phyloP scores from a whole-genome alignment of 352 stramenopile species.

The Elongisporangium anandrum region DNA sequence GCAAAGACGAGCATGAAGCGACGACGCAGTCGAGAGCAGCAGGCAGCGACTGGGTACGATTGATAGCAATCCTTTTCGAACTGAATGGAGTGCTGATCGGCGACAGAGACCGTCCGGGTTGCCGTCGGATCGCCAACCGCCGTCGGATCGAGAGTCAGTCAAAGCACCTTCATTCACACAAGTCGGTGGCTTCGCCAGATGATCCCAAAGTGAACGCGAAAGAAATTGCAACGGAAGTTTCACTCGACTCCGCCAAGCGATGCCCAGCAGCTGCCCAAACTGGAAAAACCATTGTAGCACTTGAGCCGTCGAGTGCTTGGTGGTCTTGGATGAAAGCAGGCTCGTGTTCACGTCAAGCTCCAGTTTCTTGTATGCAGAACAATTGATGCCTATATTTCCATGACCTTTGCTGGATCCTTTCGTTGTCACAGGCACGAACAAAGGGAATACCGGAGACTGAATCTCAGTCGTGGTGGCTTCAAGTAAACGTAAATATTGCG shows the following conservation, averaged over 20 bases:
- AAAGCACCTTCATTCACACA: neutral
- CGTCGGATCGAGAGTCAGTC: neutral
- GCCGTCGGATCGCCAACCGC: neutral
- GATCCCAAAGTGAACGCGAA: slow-evolving; percentile 35
- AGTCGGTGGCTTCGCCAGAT: slow-evolving; percentile 14
- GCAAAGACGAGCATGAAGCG: slow-evolving; percentile 24
- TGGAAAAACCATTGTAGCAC: slow-evolving; percentile 50
- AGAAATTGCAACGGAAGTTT: slow-evolving; percentile 52
- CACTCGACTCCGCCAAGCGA: slow-evolving; percentile 48
- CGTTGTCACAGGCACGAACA: slow-evolving; percentile 31
- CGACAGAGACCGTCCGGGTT: slow-evolving; percentile 2
- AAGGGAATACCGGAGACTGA: slow-evolving; percentile 53
- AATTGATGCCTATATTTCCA: neutral
- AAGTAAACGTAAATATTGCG: slow-evolving; percentile 45
- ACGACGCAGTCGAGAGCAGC: slow-evolving; percentile 26
- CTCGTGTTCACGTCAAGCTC: slow-evolving; percentile 47
- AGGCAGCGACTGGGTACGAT: slow-evolving; percentile 50
- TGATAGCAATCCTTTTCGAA: slow-evolving; percentile 51
- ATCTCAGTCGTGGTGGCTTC: slow-evolving; percentile 42
- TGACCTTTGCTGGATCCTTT: neutral
- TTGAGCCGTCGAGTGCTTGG: slow-evolving; percentile 14
- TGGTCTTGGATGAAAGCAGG: slow-evolving; percentile 23
- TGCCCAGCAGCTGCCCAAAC: slow-evolving; percentile 53
- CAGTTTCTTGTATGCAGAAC: slow-evolving; percentile 3
- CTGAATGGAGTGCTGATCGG: slow-evolving; percentile 20